Percentiles rank a stretch among this genome's conserved stretches.
Conservation (phyloP, 2,329 filamentous ascomycete species). For the Dactylellina parvicollis region DNA sequence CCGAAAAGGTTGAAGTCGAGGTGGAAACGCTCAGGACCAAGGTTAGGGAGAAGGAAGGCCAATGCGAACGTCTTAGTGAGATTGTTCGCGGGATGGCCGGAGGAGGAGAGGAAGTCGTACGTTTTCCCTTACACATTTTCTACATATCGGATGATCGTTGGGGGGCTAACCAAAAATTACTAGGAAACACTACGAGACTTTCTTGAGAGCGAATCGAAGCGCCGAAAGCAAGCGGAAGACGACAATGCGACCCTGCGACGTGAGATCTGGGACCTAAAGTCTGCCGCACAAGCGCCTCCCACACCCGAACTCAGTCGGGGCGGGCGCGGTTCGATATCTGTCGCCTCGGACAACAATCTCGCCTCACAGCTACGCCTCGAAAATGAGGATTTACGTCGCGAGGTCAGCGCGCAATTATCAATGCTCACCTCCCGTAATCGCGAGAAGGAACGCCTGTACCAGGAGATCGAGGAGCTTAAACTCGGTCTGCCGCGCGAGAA, state of each 20-base stretch:
- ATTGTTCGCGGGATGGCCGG: constrained; percentile 63
- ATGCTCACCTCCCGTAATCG: constrained; percentile 97
- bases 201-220: constrained; percentile 87
- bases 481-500: constrained; percentile 71
- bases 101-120: constrained; percentile 62
- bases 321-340: constrained; percentile 29
- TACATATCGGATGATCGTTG: too few species aligned
- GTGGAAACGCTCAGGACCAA: constrained; percentile 85
- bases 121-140: constrained; percentile 21
- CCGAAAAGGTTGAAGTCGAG: constrained; percentile 83
- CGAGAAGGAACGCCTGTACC: constrained; percentile 92
- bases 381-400: constrained; percentile 88
- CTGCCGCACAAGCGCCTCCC: constrained; percentile 58
- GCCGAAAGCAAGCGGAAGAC: constrained; percentile 88
- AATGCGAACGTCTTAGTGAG: constrained; percentile 61
- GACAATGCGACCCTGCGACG: constrained; percentile 85
- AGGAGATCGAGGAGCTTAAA: constrained; percentile 97
- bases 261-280: constrained; percentile 77
- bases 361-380: constrained; percentile 78
- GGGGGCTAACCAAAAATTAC: not conserved
- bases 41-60: constrained; percentile 66
- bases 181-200: constrained; percentile 92
- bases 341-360: constrained; percentile 34
- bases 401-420: constrained; percentile 93
- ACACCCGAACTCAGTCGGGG: constrained; percentile 31